Conservation (phyloP, 2,329 filamentous ascomycete species). For the Epichloe hybrida region DNA sequence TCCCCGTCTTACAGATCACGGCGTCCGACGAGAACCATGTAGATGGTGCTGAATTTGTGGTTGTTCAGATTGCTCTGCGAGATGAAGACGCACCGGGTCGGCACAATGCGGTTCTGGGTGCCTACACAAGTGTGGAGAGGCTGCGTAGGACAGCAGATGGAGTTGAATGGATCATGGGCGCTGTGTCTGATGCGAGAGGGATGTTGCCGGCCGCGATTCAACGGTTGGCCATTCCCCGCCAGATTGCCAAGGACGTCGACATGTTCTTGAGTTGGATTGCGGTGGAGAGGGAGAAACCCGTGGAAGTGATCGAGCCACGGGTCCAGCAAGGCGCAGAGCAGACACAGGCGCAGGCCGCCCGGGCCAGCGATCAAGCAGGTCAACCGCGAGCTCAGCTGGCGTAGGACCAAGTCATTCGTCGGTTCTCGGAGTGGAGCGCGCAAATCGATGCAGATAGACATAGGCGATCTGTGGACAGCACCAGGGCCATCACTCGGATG, state of each 20-base stretch:
- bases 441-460: background rate
- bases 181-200: conserved; percentile 57
- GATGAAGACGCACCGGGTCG: conserved; percentile 25
- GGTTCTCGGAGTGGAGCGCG: background rate
- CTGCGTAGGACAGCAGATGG: conserved; percentile 32
- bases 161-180: conserved; percentile 68
- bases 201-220: conserved; percentile 53
- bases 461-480: background rate
- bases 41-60: conserved; percentile 32
- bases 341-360: background rate
- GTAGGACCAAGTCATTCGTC: background rate
- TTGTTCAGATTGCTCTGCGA: conserved; percentile 39
- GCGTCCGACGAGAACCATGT: conserved; percentile 22
- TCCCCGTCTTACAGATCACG: conserved; percentile 52
- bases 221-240: conserved; percentile 45
- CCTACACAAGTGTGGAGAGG: conserved; percentile 54
- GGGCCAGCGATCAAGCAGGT: background rate
- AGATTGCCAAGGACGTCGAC: conserved; percentile 58
- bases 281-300: conserved; percentile 24
- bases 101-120: conserved; percentile 37
- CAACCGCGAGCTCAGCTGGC: background rate
- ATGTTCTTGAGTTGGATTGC: conserved; percentile 52
- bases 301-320: background rate
- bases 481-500: background rate
- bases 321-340: background rate